Base-by-base conservation (phyloP, 345 rosid genomes). In the Geranium brycei region DNA sequence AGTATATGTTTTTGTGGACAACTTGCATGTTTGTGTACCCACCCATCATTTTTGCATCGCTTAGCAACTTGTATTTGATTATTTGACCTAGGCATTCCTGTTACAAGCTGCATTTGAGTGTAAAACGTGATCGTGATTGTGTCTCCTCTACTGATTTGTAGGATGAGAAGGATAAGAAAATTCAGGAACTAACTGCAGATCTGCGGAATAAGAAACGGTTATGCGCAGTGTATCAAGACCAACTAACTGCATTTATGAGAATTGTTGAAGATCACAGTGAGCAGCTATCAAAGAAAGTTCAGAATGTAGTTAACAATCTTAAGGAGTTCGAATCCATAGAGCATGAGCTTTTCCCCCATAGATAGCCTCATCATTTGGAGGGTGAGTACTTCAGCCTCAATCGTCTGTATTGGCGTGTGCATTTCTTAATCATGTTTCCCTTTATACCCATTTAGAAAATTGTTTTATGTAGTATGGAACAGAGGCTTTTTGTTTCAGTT, bases 161-260 rank as follows among this genome's bases (percentile, higher is more conserved):
- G 78, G 72, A 67, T 53, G 75, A 75, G 18, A 75, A 75, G 72
- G 78, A 71, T 69, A 67, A 62, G 62, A 68, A 68, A 67, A 71
- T 75, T 64, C 72, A 67, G 69, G 78, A 75, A 55, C 59, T 71
- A 63, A 75, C 72, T 0, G 57, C 63, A 0, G 75, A 75, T 38
- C 64, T 75, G 61, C 67, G 69, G 53, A 65, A 64, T 61, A 75
- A 68, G 72, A 75, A 62, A 38, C 64, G 69, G 51, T 62, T 70
- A 57, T 67, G 75, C 35, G 68, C 75, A 58, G 64, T 72, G 13
- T 75, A 71, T 55, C 60, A 59, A 62, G 78, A 71, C 62, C 78
- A 75, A 30, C 72, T 75, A 18, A 38, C 62, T 60, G 68, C 71
- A 17, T 70, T 75, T 61, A 57, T 71, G 64, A 67, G 61, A 71